Evolutionary conservation across 305 asterid species (phyloP).

Genomic region (Rubia peregrina): DNA sequence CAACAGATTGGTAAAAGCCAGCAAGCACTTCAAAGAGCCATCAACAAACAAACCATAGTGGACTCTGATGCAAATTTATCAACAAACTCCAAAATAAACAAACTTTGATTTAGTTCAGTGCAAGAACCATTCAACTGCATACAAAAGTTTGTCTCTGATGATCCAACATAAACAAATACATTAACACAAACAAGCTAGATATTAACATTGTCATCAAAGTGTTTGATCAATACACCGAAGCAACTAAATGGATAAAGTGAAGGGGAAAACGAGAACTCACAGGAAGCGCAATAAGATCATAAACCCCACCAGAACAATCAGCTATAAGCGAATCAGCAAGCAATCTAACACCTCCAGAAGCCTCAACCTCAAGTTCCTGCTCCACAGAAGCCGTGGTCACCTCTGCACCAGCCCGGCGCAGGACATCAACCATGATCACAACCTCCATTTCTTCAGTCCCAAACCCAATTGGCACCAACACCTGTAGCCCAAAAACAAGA

Average conservation of each 20-base stretch:
- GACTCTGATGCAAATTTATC: background rate
- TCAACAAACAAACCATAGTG: background rate
- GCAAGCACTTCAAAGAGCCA: background rate
- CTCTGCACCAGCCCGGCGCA: slow-evolving; percentile 78
- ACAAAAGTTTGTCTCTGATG: background rate
- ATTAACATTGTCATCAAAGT: background rate
- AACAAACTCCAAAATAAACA: background rate
- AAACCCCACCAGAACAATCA: slow-evolving; percentile 48
- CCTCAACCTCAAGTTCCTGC: slow-evolving; percentile 65
- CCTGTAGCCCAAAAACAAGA: slow-evolving; percentile 28
- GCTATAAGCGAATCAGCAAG: slow-evolving; percentile 69
- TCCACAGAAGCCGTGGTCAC: slow-evolving; percentile 89
- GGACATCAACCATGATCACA: slow-evolving; percentile 58
- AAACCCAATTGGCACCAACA: slow-evolving; percentile 78
- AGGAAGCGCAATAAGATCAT: slow-evolving; percentile 78
- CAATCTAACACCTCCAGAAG: slow-evolving; percentile 70
- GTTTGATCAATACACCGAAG: background rate
- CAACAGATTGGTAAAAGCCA: background rate
- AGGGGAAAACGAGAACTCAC: slow-evolving; percentile 26
- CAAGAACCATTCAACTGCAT: background rate
- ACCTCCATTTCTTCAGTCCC: slow-evolving; percentile 97
- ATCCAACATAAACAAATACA: background rate
- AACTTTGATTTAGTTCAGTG: background rate
- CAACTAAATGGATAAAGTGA: background rate
- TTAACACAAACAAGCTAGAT: background rate